Evolutionary conservation across 2,329 filamentous ascomycete genomes (phyloP), one percentile per base, ranked within the genome.

Genomic region (Penicillium polonicum): DNA sequence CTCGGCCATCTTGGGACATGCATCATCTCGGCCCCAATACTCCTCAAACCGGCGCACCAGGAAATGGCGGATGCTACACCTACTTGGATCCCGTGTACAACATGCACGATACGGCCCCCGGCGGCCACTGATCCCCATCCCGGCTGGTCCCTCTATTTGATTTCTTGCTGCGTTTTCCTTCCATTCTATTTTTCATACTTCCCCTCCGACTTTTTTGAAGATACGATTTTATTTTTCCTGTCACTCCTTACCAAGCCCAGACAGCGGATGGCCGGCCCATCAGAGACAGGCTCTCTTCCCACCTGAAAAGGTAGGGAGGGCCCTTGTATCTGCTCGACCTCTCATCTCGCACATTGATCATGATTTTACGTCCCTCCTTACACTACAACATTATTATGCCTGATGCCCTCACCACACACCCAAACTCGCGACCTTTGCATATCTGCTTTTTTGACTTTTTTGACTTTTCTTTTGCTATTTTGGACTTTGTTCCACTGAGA

Each of bases 1-100:
- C 65, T 15, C 70, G 76, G 27, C 53, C 64, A 31, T 67, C 72
- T 4, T 79, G 77, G 74, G 75, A 79, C 7, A 70, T 75, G 59
- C 71, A 72, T 41, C 52, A 64, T 9, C 70, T 73, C 33, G 62
- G 70, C 31, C 63, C 68, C 44, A 56, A 66, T 15, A 57, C 67
- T 52, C 62, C 72, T 4, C 64, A 70, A 17, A 70, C 68, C 8
- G 69, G 65, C 17, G 56, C 68, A 5, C 60, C 73, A 27, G 61
- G 61, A 35, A 67, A 61, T 41, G 54, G 51, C 25, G 60, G 65
- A 31, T 69, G 67, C 57, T 74, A 74, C 52, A 66, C 59, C 43
- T 76, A 75, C 55, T 54, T 74, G 59, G 65, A 72, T 39, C 68
- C 70, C 9, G 66, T 70, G 54, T 76, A 76, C 59, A 64, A 72